Conservation (phyloP, 2,329 filamentous ascomycete species). For the Pestalotiopsis sp. region DNA sequence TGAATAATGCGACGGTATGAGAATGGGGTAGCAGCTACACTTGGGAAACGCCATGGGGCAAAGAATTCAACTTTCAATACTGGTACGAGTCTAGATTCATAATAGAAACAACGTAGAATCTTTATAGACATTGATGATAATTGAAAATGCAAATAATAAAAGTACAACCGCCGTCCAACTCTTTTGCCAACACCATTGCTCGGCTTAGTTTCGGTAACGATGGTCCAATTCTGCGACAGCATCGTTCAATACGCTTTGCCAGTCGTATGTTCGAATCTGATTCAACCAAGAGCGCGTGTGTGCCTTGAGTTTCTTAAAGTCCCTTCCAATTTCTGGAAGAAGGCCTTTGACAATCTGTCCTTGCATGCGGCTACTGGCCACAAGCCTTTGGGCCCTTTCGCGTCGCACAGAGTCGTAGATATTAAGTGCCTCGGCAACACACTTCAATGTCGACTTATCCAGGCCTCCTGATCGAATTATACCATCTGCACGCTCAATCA, state of each 20-base stretch:
- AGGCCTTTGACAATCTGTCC: not conserved
- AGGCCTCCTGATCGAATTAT: not conserved
- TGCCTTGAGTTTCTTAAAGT: not conserved
- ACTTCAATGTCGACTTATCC: slow-evolving; percentile 20
- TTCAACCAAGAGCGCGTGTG: not conserved
- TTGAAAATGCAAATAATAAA: too few species aligned
- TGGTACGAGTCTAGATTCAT: too few species aligned
- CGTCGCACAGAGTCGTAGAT: slow-evolving; percentile 41
- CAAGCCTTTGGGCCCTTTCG: slow-evolving; percentile 46
- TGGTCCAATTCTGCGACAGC: not conserved
- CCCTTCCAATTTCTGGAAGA: not conserved
- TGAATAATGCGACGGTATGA: not conserved
- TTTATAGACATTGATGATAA: too few species aligned
- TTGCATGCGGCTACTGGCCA: slow-evolving; percentile 29
- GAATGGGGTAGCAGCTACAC: too few species aligned
- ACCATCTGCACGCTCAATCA: not conserved
- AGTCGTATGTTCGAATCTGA: not conserved
- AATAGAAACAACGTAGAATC: too few species aligned
- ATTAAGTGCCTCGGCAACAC: slow-evolving; percentile 33
- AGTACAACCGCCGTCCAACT: too few species aligned
- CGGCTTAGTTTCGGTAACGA: not conserved
- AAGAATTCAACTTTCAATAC: too few species aligned
- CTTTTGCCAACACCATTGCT: not conserved
- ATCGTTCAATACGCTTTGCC: not conserved
- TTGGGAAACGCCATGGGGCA: too few species aligned